These are phyloP conservation scores for Eucalyptus erythrocorys DNA, from an alignment of 345 rosid species.

Conservation along the genomic window DNA sequence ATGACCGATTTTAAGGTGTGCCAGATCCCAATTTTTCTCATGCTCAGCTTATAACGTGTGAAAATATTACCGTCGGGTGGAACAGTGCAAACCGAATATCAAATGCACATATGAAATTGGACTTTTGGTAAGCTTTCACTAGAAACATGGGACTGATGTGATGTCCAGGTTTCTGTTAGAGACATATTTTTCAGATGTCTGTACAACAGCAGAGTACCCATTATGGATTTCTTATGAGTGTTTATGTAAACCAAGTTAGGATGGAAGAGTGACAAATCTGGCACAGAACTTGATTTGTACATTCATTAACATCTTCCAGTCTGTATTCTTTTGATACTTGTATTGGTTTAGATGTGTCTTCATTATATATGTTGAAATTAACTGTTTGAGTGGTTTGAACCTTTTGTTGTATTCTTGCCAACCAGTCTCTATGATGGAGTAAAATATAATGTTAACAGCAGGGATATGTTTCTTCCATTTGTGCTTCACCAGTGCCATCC, in stretches of 20 bases:
- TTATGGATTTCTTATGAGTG: neutral
- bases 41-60: neutral
- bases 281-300: neutral
- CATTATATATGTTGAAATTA: neutral
- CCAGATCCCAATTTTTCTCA: neutral
- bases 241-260: neutral
- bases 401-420: neutral
- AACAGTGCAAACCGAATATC: neutral
- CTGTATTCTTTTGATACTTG: neutral
- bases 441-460: neutral
- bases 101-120: neutral
- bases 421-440: neutral
- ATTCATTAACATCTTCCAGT: neutral
- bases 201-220: neutral
- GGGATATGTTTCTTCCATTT: neutral
- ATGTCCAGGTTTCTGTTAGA: neutral
- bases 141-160: neutral
- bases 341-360: neutral
- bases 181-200: neutral
- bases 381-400: neutral
- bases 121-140: neutral
- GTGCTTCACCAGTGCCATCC: neutral
- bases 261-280: neutral
- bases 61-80: neutral
- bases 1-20: neutral